phyloP scores from a whole-genome alignment of 148 eudicot genomes.

The Fallopia convolvulus region DNA sequence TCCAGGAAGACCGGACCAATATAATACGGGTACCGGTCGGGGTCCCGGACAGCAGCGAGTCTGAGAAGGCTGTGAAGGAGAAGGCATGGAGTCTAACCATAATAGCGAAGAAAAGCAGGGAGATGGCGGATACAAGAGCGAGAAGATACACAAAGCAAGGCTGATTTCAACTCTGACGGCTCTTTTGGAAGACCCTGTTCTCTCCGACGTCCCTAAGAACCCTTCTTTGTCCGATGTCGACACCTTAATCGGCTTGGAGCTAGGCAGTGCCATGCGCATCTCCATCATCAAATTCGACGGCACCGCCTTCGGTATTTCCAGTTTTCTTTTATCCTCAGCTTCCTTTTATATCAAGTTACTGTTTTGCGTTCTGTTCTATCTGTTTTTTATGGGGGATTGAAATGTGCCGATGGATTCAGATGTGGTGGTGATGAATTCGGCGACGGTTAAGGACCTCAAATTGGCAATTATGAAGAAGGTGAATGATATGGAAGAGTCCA shows the following conservation, averaged over 20 bases:
- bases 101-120: neutral
- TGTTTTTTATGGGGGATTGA: neutral
- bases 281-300: constrained; percentile 70
- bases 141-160: constrained; percentile 56
- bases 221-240: constrained; percentile 78
- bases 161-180: constrained; percentile 56
- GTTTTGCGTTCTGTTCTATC: constrained; percentile 7
- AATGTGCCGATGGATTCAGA: constrained; percentile 28
- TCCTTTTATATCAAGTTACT: constrained; percentile 18
- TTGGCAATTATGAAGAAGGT: constrained; percentile 58
- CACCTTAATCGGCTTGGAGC: constrained; percentile 76
- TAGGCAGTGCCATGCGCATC: constrained; percentile 95
- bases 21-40: neutral
- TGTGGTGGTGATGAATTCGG: constrained; percentile 75
- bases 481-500: constrained; percentile 65
- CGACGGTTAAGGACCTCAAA: constrained; percentile 77
- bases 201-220: constrained; percentile 68
- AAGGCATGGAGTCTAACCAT: constrained; percentile 16
- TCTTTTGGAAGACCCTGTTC: constrained; percentile 66
- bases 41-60: neutral
- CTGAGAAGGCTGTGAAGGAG: neutral
- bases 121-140: constrained; percentile 38
- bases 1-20: neutral
- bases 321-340: neutral
- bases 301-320: constrained; percentile 53